Evolutionary conservation across 2,329 filamentous ascomycete species (phyloP), one percentile per base, ranked within the genome.

Genomic region (Cladorrhinum sp.): DNA sequence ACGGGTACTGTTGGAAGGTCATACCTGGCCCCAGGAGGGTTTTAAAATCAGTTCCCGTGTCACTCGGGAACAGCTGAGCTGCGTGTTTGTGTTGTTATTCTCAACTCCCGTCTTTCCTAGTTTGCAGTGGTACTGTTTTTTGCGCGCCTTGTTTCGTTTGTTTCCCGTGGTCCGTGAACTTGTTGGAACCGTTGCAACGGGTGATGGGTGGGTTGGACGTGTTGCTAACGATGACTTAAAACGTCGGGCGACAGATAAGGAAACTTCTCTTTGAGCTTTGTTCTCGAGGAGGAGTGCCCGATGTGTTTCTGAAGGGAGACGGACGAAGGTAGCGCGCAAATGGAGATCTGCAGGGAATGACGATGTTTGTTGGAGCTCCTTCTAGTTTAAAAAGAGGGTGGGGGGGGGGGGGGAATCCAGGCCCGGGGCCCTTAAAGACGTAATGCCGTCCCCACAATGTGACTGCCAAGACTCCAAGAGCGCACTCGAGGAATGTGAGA

Each of bases 271-370:
- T 32, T 32, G 29, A 49, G 38, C 55, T 60, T 61, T 57, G 50
- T 64, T 56, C 20, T 61, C 55, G 61, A 60, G 24, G 20, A 52
- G 50, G 51, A 38, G 16, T 16, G 45, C 10, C 22, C 38, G 55
- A 51, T 56, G 45, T 57, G 55, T 64, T 56, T 55, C 55, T 29
- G 59, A 61, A 50, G 36, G 36, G 36, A 41, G 36, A 41, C 36
- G 36, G 16, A 41, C 10, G 36, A 41, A 41, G 16, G 36, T 50
- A 29, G 48, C 41, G 55, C 23, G 27, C 50, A 60, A 64, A 64
- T 64, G 53, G 62, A 23, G 63, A 64, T 64, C 61, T 64, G 55
- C 65, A 67, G 64, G 65, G 65, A 66, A 66, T 67, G 65, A 66
- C 65, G 65, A 64, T 66, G 65, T 29, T 58, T 38, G 18, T 25